Evolutionary conservation across 2,329 filamentous ascomycete genomes (phyloP), one percentile per base, ranked within the genome.

Genomic region (Microsporum ferrugineum): DNA sequence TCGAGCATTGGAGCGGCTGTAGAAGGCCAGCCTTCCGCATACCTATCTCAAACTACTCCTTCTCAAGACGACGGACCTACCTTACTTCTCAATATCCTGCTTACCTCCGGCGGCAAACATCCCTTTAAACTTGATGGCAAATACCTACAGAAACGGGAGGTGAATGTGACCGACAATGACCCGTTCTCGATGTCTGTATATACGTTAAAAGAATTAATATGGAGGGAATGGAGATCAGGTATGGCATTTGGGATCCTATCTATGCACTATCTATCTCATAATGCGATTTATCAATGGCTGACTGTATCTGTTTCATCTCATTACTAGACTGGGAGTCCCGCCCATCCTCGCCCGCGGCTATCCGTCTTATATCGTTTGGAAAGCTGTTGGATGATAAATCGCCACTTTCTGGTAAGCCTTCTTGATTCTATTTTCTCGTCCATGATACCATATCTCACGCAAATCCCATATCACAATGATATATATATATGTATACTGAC

Each of bases 121-220:
- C 90, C 91, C 0, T 96, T 95, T 76, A 90, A 87, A 71, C 88
- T 97, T 66, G 89, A 95, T 73, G 87, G 89, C 69, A 89, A 85
- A 70, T 96, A 96, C 70, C 78, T 97, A 60, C 80, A 81, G 60
- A 91, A 91, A 74, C 84, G 90, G 63, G 88, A 87, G 67, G 88
- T 96, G 60, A 82, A 82, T 56, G 83, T 94, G 0, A 87, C 89
- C 23, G 86, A 86, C 36, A 80, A 83, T 65, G 90, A 96, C 70
- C 91, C 91, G 0, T 91, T 90, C 71, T 88, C 87, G 71, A 90
- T 97, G 75, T 95, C 89, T 66, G 87, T 96, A 58, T 96, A 96
- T 72, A 95, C 89, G 2, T 78, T 97, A 66, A 96, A 96, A 75
- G 91, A 96, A 76, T 78, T 96, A 70, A 96, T 97, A 71, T 83